Percentiles rank a stretch among this genome's conserved stretches.
Conservation (phyloP, 306 rosid genomes). For the Gillenia trifoliata region DNA sequence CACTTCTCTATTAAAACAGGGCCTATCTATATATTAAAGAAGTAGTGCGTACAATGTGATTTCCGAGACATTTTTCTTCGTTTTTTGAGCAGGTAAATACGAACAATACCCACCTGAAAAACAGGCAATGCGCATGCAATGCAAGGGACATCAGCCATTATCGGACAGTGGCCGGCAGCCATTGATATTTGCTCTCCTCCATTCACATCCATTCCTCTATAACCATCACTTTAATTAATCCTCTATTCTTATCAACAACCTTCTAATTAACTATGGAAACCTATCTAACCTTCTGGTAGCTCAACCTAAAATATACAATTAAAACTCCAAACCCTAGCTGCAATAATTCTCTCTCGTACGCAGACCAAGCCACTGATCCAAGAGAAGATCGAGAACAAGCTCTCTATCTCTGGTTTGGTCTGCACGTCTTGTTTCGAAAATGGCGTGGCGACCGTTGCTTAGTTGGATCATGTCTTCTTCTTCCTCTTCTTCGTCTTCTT, state of each 20-base stretch:
- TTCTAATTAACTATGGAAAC: not conserved
- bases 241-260: not conserved
- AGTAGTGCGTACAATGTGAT: too few species aligned
- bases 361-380: not conserved
- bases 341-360: not conserved
- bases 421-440: not conserved
- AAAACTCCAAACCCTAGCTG: not conserved
- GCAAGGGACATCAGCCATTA: too few species aligned
- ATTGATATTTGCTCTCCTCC: not conserved
- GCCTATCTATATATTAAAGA: too few species aligned
- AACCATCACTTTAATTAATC: not conserved
- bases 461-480: constrained; percentile 26
- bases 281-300: not conserved
- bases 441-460: constrained; percentile 33
- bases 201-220: not conserved
- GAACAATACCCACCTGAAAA: too few species aligned
- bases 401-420: constrained; percentile 1
- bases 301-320: not conserved
- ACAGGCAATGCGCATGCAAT: too few species aligned
- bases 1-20: too few species aligned
- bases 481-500: constrained; percentile 10
- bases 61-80: too few species aligned
- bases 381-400: not conserved
- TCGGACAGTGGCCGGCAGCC: constrained; percentile 4
- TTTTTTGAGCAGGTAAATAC: too few species aligned